These are phyloP conservation scores for Coffea canephora DNA, from an alignment of 257 asterid species.

Conservation along the genomic window DNA sequence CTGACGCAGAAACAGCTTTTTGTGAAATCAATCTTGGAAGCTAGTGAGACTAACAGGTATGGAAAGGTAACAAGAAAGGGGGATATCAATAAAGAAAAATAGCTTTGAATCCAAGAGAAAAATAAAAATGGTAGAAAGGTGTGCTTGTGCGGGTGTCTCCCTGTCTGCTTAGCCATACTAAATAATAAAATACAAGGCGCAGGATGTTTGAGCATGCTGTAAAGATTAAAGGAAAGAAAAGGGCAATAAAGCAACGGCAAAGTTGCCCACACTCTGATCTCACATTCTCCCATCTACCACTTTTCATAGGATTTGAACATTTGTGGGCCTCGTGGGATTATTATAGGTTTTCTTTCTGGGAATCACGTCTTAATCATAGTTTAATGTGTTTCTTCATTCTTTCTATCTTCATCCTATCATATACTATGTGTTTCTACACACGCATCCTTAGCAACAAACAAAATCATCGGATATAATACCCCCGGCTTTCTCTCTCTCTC, in stretches of 20 bases:
- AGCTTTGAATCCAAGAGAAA: constrained; percentile 8
- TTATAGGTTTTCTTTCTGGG: constrained; percentile 9
- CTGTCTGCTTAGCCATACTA: constrained; percentile 16
- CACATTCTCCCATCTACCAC: constrained; percentile 49
- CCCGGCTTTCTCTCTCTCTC: neutral
- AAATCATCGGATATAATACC: constrained; percentile 4
- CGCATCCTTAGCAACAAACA: constrained; percentile 7
- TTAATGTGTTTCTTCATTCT: constrained; percentile 10
- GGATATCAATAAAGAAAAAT: constrained; percentile 6
- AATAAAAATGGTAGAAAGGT: constrained; percentile 1
- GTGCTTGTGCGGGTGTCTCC: constrained; percentile 14
- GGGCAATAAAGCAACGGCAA: constrained; percentile 39
- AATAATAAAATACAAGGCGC: constrained; percentile 31
- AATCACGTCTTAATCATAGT: constrained; percentile 21
- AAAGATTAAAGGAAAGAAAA: constrained; percentile 33
- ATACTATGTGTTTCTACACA: neutral
- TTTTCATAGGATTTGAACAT: constrained; percentile 49
- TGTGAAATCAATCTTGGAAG: constrained; percentile 50
- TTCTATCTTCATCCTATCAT: constrained; percentile 5
- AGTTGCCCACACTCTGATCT: constrained; percentile 74
- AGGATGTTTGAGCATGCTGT: constrained; percentile 36
- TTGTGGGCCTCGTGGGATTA: constrained; percentile 41
- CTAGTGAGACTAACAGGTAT: constrained; percentile 36
- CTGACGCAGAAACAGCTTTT: constrained; percentile 47
- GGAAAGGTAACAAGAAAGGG: constrained; percentile 28